Evolutionary conservation across 441 rosid genomes (phyloP), one percentile per base, ranked within the genome.

Genomic region (Manihot esculenta): DNA sequence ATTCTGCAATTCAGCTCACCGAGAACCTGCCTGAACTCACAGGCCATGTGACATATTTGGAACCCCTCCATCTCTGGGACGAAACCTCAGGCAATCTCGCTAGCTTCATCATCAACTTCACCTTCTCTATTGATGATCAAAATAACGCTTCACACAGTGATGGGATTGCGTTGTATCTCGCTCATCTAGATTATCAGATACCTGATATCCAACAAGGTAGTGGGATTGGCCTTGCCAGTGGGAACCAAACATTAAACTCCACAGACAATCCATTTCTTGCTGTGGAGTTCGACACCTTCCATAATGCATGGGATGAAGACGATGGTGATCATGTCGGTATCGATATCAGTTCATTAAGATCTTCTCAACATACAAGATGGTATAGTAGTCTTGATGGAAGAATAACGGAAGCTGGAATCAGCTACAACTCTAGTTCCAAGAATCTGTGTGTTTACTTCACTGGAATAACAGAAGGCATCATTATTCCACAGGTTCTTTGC

Each of bases 121-220:
- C 82, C 20, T 75, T 74, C 59, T 53, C 12, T 38, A 50, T 83
- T 18, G 73, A 74, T 30, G 26, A 71, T 0, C 30, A 0, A 2
- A 26, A 27, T 10, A 60, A 0, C 0, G 0, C 30, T 8, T 0
- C 11, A n/a, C 74, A 56, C 18, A 75, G 72, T 10, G 51, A 47
- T 3, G 84, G 84, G 8, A 10, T 80, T 0, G 68, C 79, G 1
- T 81, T 84, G 54, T 81, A 75, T 72, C 17, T 84, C 2, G 83
- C 76, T 49, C 76, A 72, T 0, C 20, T 33, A 12, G 15, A 10
- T 10, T 64, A 47, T 21, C 9, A 8, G 18, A 64, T 48, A 14
- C 56, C 68, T 15, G 44, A 47, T 23, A 24, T 7, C 15, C 2
- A 15, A 1, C 20, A 47, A 26, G 68, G 68, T 0, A 64, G 68